Base-by-base conservation (phyloP, 2,329 filamentous ascomycete species). In the Capronia epimyces region DNA sequence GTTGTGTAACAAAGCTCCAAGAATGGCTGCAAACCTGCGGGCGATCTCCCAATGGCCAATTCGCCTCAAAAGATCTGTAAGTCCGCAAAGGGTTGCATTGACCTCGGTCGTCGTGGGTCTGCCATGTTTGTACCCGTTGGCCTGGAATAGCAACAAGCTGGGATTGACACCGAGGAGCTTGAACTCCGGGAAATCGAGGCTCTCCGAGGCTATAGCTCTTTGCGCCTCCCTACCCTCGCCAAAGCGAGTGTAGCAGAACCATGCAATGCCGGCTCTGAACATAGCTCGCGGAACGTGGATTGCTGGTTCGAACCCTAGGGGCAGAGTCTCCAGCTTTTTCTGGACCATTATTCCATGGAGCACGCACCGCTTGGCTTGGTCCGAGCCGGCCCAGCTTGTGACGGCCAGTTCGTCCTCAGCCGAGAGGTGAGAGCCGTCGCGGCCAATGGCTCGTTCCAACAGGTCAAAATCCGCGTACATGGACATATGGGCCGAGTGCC, bases 41-140 rank as follows among this genome's bases (percentile, higher is more conserved):
- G 62, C 63, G 43, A 65, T 65, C 22, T 56, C 61, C 63, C 63
- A 65, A 32, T 62, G 57, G 1, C 62, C 62, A 34, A 62, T 60
- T 1, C 62, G 57, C 22, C 60, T 56, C 22, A 65, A 50, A 12
- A 63, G 49, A 32, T 63, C 62, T 20, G 60, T 59, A 43, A 63
- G 43, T 2, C 59, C 60, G 43, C 62, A 61, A 5, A 65, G 40
- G 13, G 52, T 49, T 15, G 63, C 59, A 39, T 63, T 59, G 15
- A 61, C 46, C 43, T 63, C 60, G 4, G 58, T 55, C 25, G 59
- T 48, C 2, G 47, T 52, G 21, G 61, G 41, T 46, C 48, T 18
- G 13, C 55, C 55, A 43, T 57, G 49, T 27, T 57, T 57, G 40
- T 57, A 57, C 3, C 57, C 57, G 31, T 57, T 58, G 8, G 49